A percentile compares a stretch with the other conserved stretches of the same genome.
These are phyloP conservation scores for Dactylonectria macrodidyma DNA, from an alignment of 2,329 filamentous ascomycete genomes.

Conservation along the genomic window DNA sequence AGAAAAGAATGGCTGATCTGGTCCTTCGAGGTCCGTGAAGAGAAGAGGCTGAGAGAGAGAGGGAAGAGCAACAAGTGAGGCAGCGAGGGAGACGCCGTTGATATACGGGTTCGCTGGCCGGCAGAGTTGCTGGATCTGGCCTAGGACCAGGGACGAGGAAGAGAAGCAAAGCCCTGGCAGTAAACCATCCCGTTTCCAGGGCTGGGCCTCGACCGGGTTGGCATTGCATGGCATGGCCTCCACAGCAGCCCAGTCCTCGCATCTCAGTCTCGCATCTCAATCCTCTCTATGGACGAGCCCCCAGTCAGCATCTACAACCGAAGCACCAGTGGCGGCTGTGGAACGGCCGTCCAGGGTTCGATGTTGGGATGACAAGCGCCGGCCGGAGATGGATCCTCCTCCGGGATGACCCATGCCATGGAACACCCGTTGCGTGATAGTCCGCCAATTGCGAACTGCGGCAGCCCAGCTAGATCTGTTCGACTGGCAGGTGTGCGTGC, in stretches of 20 bases:
- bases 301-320: slow-evolving; percentile 20
- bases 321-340: slow-evolving; percentile 27
- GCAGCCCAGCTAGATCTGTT: neutral
- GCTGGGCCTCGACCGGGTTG: neutral
- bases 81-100: slow-evolving; percentile 33
- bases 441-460: slow-evolving; percentile 32
- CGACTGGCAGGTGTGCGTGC: neutral
- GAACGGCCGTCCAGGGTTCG: slow-evolving; percentile 9
- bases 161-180: neutral
- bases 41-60: slow-evolving; percentile 39
- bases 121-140: slow-evolving; percentile 40
- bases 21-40: slow-evolving; percentile 51
- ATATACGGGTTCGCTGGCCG: slow-evolving; percentile 40
- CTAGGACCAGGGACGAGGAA: slow-evolving; percentile 23
- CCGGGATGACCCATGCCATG: neutral
- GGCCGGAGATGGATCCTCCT: slow-evolving; percentile 25
- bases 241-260: slow-evolving; percentile 2
- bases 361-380: slow-evolving; percentile 36
- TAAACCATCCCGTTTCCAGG: neutral
- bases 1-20: slow-evolving; percentile 51
- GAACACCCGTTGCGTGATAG: slow-evolving; percentile 11
- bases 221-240: neutral
- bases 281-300: slow-evolving; percentile 15
- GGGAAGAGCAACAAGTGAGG: neutral
- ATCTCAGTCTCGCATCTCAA: neutral